These are phyloP conservation scores for Penicillium paneum DNA, from an alignment of 2,329 filamentous ascomycete species.

Conservation along the genomic window DNA sequence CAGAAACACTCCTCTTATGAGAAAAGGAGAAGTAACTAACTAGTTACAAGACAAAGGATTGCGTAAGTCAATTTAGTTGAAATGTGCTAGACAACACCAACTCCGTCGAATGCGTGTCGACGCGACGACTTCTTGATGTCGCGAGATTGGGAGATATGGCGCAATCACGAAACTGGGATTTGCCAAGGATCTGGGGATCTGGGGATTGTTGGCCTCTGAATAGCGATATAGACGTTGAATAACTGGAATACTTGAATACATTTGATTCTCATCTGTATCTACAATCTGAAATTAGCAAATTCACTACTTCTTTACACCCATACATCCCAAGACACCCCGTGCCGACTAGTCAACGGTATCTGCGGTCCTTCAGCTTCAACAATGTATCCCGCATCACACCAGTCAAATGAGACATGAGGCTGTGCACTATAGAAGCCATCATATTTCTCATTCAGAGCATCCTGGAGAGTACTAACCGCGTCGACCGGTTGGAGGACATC, in stretches of 20 bases:
- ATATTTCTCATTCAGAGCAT: constrained; percentile 31
- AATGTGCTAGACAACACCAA: not conserved
- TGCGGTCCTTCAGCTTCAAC: constrained; percentile 37
- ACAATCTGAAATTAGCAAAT: not conserved
- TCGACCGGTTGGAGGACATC: constrained; percentile 33
- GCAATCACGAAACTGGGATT: constrained; percentile 21
- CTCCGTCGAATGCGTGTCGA: not conserved
- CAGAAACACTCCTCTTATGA: constrained; percentile 1
- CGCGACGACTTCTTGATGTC: constrained; percentile 5
- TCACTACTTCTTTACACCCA: constrained; percentile 18
- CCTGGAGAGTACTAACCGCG: constrained; percentile 28
- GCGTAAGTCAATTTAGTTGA: not conserved
- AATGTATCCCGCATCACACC: constrained; percentile 38
- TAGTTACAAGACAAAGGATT: not conserved
- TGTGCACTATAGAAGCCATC: constrained; percentile 36
- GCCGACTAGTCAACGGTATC: constrained; percentile 16
- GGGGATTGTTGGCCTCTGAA: not conserved
- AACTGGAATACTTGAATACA: not conserved
- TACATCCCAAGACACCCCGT: constrained; percentile 23
- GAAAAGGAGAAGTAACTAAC: not conserved
- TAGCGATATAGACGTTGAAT: not conserved
- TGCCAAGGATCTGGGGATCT: not conserved
- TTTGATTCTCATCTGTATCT: not conserved
- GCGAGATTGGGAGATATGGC: constrained; percentile 25
- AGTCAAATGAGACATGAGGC: constrained; percentile 33